Conservation (phyloP, 345 rosid genomes). For the Bretschneidera sinensis region DNA sequence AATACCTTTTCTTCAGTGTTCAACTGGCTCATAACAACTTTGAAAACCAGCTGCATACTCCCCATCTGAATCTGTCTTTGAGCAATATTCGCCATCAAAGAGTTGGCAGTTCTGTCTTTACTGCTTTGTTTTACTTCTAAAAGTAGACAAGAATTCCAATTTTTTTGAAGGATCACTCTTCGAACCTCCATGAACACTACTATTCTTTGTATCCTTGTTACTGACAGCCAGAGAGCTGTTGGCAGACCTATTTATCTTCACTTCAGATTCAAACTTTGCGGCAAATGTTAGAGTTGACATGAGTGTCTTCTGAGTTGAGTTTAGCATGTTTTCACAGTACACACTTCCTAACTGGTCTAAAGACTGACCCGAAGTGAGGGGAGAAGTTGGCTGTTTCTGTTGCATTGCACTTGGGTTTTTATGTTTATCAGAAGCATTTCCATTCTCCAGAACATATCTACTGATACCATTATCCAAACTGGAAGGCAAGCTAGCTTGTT, state of each 20-base stretch:
- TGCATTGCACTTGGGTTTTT: constrained; percentile 16
- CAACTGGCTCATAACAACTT: too few relatives aligned
- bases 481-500: constrained; percentile 13
- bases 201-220: constrained; percentile 16
- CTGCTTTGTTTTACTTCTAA: too few relatives aligned
- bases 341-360: constrained; percentile 22
- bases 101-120: too few relatives aligned
- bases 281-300: constrained; percentile 59
- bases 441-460: too few relatives aligned
- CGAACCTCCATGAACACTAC: constrained; percentile 17
- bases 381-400: constrained; percentile 19
- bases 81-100: too few relatives aligned
- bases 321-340: constrained; percentile 24
- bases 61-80: too few relatives aligned
- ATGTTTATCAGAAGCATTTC: constrained; percentile 3
- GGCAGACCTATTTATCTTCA: constrained; percentile 19
- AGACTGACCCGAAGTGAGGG: constrained; percentile 22
- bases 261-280: constrained; percentile 47
- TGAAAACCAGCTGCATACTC: too few relatives aligned
- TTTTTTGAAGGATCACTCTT: constrained; percentile 42
- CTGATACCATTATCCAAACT: constrained; percentile 5
- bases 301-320: constrained; percentile 44
- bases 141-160: constrained; percentile 49
- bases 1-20: too few relatives aligned
- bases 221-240: constrained; percentile 14